A percentile compares a stretch with the other conserved stretches of the same genome.
These are phyloP conservation scores for Aspergillus ruber DNA, from an alignment of 2,329 filamentous ascomycete genomes.

Conservation along the genomic window DNA sequence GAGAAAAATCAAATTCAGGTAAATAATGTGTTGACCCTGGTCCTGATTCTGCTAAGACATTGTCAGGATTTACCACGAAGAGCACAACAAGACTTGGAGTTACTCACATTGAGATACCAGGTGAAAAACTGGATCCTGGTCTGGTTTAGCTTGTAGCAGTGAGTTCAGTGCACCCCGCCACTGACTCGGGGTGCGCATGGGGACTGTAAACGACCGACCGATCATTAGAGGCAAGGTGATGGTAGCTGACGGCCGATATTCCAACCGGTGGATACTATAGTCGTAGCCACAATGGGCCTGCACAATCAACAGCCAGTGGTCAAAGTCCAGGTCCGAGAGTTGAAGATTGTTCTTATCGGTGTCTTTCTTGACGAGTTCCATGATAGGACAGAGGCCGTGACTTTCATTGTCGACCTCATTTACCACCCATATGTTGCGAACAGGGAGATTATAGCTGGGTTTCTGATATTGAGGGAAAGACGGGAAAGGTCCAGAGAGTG, in stretches of 20 bases:
- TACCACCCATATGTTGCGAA: slow-evolving; percentile 3
- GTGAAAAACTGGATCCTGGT: slow-evolving; percentile 1
- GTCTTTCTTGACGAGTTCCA: not conserved
- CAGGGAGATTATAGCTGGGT: not conserved
- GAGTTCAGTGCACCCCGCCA: slow-evolving; percentile 4
- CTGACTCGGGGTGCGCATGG: slow-evolving; percentile 2
- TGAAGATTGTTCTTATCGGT: not conserved
- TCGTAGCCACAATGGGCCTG: slow-evolving; percentile 3
- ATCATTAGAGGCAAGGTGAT: not conserved
- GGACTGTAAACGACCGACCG: not conserved
- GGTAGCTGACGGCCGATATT: slow-evolving; percentile 2
- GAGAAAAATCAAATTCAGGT: not conserved
- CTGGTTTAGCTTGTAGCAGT: not conserved
- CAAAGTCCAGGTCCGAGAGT: slow-evolving; percentile 1
- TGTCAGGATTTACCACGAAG: not conserved
- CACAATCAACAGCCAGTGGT: slow-evolving; percentile 1
- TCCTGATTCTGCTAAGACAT: not conserved
- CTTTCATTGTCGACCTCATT: not conserved
- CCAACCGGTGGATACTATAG: slow-evolving; percentile 2
- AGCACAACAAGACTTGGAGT: not conserved
- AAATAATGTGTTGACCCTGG: not conserved
- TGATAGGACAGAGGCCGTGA: slow-evolving; percentile 2
- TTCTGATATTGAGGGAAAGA: not conserved
- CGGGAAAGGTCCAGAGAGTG: not conserved
- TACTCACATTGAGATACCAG: not conserved